phyloP scores from a whole-genome alignment of 306 rosid genomes.

The Cucumis cinereus region DNA sequence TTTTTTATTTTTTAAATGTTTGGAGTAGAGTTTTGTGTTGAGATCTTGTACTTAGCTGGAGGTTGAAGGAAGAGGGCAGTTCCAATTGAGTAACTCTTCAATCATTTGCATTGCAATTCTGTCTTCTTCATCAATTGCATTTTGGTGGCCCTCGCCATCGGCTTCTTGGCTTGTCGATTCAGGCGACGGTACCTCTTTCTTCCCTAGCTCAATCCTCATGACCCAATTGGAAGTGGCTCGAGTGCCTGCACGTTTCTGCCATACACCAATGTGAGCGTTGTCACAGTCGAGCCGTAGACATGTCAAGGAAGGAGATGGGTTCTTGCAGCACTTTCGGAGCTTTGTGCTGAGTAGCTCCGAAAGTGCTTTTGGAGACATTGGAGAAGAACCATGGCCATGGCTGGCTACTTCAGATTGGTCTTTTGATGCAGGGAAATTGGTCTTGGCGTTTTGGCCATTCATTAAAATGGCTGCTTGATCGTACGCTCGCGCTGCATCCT shows the following conservation, averaged over 20 bases:
- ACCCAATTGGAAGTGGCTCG: slow-evolving; percentile 79
- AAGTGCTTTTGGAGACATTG: slow-evolving; percentile 38
- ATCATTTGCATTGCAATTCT: slow-evolving; percentile 85
- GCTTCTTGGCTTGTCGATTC: slow-evolving; percentile 2
- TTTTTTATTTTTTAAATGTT: not conserved
- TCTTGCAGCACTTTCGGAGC: slow-evolving; percentile 78
- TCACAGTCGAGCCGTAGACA: slow-evolving; percentile 86
- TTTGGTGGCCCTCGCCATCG: not conserved
- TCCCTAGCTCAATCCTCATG: slow-evolving; percentile 84
- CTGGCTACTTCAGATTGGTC: slow-evolving; percentile 14
- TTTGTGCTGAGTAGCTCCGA: slow-evolving; percentile 78
- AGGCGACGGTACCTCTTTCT: slow-evolving; percentile 18
- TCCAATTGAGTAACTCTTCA: slow-evolving; percentile 88
- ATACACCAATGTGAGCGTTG: slow-evolving; percentile 87
- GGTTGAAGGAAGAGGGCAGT: slow-evolving; percentile 18
- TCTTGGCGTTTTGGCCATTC: slow-evolving; percentile 92
- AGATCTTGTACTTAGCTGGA: slow-evolving; percentile 15
- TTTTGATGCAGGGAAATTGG: slow-evolving; percentile 50
- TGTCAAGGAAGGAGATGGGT: slow-evolving; percentile 86
- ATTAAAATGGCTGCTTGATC: slow-evolving; percentile 92
- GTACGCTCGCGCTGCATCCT: slow-evolving; percentile 94
- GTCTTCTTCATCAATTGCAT: slow-evolving; percentile 49
- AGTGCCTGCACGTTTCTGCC: slow-evolving; percentile 85
- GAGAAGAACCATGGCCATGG: not conserved
- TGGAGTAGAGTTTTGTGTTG: not conserved